A percentile compares a stretch with the other conserved stretches of the same genome.
Conservation (phyloP, 2,329 filamentous ascomycete genomes). For the Rosellinia necatrix region DNA sequence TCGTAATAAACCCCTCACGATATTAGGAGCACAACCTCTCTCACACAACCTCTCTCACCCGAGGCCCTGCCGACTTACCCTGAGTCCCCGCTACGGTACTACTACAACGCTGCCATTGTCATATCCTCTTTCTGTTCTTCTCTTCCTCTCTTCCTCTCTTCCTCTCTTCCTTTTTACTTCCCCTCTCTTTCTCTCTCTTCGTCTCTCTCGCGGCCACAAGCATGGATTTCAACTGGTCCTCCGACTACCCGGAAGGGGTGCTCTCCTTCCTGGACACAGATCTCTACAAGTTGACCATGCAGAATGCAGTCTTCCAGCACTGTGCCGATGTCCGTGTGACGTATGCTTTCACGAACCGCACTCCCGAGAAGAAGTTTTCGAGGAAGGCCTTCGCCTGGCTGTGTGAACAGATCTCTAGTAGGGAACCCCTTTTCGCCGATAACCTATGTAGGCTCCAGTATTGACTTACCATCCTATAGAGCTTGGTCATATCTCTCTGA, state of each 20-base stretch:
- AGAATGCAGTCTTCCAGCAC: conserved; percentile 93
- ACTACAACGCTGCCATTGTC: too few relatives aligned
- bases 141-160: neutral
- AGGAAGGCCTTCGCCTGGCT: conserved; percentile 86
- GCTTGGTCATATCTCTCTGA: conserved; percentile 79
- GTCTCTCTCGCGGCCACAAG: neutral
- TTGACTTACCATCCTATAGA: conserved; percentile 54
- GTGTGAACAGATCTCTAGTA: conserved; percentile 78
- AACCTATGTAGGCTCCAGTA: conserved; percentile 18
- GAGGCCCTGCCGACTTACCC: too few relatives aligned
- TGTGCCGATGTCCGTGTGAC: conserved; percentile 83
- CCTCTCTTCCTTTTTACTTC: neutral
- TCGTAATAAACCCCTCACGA: neutral
- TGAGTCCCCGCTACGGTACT: too few relatives aligned
- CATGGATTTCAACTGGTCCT: conserved; percentile 71
- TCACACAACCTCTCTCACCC: too few relatives aligned
- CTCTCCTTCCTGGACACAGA: conserved; percentile 83
- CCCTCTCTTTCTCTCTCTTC: neutral
- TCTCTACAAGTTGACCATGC: conserved; percentile 98
- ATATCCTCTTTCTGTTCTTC: neutral
- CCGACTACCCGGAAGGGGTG: conserved; percentile 73
- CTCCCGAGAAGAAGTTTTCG: conserved; percentile 88
- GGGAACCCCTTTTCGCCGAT: conserved; percentile 35
- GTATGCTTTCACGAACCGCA: conserved; percentile 94
- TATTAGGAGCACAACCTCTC: neutral